Evolutionary conservation across 2,329 filamentous ascomycete species (phyloP).

Genomic region (Neonectria punicea): DNA sequence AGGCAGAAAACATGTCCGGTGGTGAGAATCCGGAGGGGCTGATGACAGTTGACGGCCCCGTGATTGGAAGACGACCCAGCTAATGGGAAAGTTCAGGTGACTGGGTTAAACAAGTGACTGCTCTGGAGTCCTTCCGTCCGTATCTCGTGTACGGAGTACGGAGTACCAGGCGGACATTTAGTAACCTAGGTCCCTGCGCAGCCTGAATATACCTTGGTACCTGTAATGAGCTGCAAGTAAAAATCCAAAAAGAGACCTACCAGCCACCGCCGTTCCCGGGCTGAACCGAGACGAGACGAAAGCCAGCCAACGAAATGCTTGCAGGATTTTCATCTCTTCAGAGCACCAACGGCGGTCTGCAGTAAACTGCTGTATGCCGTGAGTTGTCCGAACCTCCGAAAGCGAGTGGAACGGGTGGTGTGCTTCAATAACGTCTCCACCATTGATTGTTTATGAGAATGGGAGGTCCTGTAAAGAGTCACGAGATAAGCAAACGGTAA

Average conservation of each 20-base stretch:
- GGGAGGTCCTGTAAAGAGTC: slow-evolving; percentile 16
- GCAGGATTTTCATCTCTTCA: slow-evolving; percentile 10
- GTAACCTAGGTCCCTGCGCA: slow-evolving; percentile 8
- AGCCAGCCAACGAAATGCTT: background rate
- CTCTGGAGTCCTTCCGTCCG: slow-evolving; percentile 1
- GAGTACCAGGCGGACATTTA: slow-evolving; percentile 1
- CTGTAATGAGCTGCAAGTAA: slow-evolving; percentile 12
- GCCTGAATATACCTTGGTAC: background rate
- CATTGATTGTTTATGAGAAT: slow-evolving; percentile 15
- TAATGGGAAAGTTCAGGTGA: background rate
- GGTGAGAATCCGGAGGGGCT: background rate
- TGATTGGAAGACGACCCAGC: background rate
- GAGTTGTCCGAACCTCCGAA: slow-evolving; percentile 37
- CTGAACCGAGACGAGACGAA: background rate
- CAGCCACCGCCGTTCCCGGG: slow-evolving; percentile 10
- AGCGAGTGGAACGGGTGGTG: slow-evolving; percentile 35
- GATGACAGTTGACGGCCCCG: background rate
- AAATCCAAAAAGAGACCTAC: slow-evolving; percentile 12
- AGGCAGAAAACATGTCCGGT: background rate
- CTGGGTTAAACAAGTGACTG: background rate
- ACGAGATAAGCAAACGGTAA: slow-evolving; percentile 10
- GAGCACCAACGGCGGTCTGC: slow-evolving; percentile 10
- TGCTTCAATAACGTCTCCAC: slow-evolving; percentile 31
- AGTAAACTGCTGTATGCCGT: slow-evolving; percentile 16
- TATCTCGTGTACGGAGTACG: background rate